Percentiles rank a stretch among this genome's conserved stretches.
Evolutionary conservation across 345 rosid genomes (phyloP).

Genomic region (Eucalyptus melliodora): DNA sequence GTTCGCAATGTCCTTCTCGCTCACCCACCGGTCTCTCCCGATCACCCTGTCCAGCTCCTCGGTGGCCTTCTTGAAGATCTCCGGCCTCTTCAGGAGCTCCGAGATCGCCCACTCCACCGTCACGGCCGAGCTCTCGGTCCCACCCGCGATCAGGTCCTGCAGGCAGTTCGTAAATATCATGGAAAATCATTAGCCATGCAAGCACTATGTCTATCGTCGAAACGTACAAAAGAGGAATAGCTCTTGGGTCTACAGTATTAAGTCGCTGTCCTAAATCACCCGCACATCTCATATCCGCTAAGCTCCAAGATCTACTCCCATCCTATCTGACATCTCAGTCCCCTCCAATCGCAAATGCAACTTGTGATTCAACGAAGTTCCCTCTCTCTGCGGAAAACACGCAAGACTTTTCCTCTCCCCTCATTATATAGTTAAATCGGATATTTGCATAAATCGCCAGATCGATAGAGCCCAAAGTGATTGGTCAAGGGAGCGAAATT

Average conservation of each 20-base stretch:
- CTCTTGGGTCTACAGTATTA: not conserved
- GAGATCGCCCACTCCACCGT: slow-evolving; percentile 61
- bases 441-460: not conserved
- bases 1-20: slow-evolving; percentile 37
- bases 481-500: not conserved
- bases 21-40: slow-evolving; percentile 39
- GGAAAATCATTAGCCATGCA: not conserved
- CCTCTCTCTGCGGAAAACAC: not conserved
- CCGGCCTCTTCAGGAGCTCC: slow-evolving; percentile 33
- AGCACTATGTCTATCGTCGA: not conserved
- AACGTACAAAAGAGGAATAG: not conserved
- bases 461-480: not conserved
- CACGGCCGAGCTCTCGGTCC: slow-evolving; percentile 54
- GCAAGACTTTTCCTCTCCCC: no score
- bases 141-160: slow-evolving; percentile 52
- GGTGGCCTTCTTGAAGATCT: slow-evolving; percentile 28
- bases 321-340: not conserved
- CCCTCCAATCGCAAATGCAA: not conserved
- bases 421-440: no score
- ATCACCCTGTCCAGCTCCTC: slow-evolving; percentile 49
- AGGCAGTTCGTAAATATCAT: not conserved
- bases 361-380: not conserved
- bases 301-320: not conserved
- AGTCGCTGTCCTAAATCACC: not conserved
- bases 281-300: not conserved